Conservation (phyloP, 2,329 filamentous ascomycete genomes). For the Colletotrichum gigasporum region DNA sequence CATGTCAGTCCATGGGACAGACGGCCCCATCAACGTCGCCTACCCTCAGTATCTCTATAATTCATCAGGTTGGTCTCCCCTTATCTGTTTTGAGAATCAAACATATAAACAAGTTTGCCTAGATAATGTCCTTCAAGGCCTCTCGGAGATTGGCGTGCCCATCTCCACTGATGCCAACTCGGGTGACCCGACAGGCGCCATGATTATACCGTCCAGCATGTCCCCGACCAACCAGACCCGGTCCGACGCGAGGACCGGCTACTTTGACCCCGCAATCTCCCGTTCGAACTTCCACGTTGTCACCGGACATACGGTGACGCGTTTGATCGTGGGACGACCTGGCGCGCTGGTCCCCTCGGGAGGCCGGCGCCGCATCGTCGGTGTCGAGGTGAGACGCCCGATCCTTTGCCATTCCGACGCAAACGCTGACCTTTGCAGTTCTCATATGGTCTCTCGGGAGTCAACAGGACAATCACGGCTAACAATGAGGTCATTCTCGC, state of each 20-base stretch:
- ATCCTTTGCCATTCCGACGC: no score
- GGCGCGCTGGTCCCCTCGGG: constrained; percentile 10
- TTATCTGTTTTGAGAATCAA: rapidly evolving
- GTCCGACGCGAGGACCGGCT: constrained; percentile 50
- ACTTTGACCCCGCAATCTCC: constrained; percentile 46
- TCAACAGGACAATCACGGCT: constrained; percentile 24
- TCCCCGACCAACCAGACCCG: constrained; percentile 49
- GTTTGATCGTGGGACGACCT: constrained; percentile 39
- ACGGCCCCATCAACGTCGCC: constrained; percentile 47
- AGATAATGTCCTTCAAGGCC: constrained; percentile 49
- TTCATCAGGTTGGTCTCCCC: constrained; percentile 44
- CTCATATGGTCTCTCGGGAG: background rate
- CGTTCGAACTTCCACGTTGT: constrained; percentile 51
- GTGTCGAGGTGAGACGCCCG: constrained; percentile 48
- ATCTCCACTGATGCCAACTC: constrained; percentile 46
- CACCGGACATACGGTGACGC: constrained; percentile 49
- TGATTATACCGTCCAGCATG: constrained; percentile 49
- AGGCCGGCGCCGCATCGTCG: constrained; percentile 36
- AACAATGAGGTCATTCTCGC: constrained; percentile 53
- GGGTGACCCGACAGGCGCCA: constrained; percentile 46
- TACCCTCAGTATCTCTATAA: constrained; percentile 51
- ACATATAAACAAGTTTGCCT: background rate
- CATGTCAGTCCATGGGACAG: constrained; percentile 41
- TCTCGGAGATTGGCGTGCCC: constrained; percentile 48
- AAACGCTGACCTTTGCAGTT: constrained; percentile 4